Evolutionary conservation across 179 eudicot genomes (phyloP), one percentile per base, ranked within the genome.

Genomic region (Vitellaria paradoxa): DNA sequence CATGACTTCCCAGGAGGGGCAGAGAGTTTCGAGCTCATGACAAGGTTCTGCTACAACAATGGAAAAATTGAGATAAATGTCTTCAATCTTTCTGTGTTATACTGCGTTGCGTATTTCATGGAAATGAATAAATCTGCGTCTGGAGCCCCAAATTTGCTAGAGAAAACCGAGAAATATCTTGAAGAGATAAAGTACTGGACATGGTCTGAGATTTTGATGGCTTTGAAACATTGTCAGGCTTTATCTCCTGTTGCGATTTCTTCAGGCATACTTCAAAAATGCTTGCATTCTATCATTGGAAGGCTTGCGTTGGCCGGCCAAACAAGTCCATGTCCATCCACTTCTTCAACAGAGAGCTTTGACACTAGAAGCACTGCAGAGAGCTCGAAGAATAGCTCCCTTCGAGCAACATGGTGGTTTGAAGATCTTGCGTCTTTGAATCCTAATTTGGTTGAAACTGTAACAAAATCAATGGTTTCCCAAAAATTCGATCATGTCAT

Each of bases 1-100:
- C 77, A 91, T 66, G 94, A 89, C 72, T 91, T 90, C 71, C 94
- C 93, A 0, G 97, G 94, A 65, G 93, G 97, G 23, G 83, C 85
- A 18, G 85, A 77, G 53, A 75, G 78, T 69, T 92, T 92, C 52
- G 97, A 90, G 81, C 88, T 89, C 42, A 73, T 91, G 72, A 68
- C 92, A 74, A 85, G 94, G 80, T 92, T 90, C 79, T 92, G 94
- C 80, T 92, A 92, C 83, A 88, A 84, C 81, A 79, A 78, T 26
- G 97, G 92, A 47, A 74, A 81, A 65, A 69, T 84, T n/a, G 83
- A 76, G 21, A 84, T 90, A 78, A 86, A 50, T 53, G 86, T 88
- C 17, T 76, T 69, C 0, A 90, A 90, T 23, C 66, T 86, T 26
- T 42, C 79, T 65, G 72, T 64, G 66, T 82, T 92, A 62, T 53